Percentiles rank a stretch among this genome's conserved stretches.
Conservation (phyloP, 192 early-diverging fungal species). For the Pecoramyces ruminantium region DNA sequence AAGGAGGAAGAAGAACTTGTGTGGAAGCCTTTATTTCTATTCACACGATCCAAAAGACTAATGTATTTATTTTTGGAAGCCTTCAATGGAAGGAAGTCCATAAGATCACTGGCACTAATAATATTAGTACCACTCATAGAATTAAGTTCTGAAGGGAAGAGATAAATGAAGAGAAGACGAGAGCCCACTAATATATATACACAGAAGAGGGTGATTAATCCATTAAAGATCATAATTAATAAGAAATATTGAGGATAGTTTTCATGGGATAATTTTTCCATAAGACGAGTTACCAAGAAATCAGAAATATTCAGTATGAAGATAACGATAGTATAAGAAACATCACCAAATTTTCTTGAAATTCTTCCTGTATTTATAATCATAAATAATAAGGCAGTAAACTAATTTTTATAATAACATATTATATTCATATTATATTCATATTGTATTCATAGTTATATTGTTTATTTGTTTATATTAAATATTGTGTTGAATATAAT, state of each 20-base stretch:
- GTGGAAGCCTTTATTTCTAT: no score
- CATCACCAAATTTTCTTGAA: neutral
- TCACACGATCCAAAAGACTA: no score
- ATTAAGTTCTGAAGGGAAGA: no score
- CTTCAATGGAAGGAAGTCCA: no score
- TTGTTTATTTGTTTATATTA: no score
- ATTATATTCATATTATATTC: no score
- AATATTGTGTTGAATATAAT: no score
- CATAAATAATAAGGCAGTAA: neutral
- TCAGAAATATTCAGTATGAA: neutral
- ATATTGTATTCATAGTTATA: no score
- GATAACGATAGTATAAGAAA: neutral
- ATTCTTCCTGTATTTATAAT: neutral
- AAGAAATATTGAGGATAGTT: neutral
- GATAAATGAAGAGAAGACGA: neutral
- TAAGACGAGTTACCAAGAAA: neutral
- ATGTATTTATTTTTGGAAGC: no score
- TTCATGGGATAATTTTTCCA: neutral
- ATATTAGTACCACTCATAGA: no score
- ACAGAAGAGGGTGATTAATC: neutral
- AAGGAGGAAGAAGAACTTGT: no score
- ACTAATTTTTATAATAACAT: neutral
- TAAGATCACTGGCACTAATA: no score
- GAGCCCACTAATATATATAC: neutral
- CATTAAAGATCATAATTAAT: neutral